Percentiles rank a stretch among this genome's conserved stretches.
Evolutionary conservation across 2,329 filamentous ascomycete species (phyloP).

Genomic region (Neopestalotiopsis sp.): DNA sequence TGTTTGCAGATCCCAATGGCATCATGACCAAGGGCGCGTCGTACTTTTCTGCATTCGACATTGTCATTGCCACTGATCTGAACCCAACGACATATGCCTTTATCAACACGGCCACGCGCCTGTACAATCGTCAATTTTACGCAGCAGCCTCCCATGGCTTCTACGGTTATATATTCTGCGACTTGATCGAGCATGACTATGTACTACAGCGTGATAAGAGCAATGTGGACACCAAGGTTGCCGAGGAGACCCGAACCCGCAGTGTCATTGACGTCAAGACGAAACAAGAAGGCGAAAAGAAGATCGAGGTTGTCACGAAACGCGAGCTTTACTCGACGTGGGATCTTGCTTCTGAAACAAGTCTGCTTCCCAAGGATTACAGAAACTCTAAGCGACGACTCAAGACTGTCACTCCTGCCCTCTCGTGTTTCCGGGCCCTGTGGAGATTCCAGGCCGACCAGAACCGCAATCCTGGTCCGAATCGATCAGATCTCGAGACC

Average conservation of each 20-base stretch:
- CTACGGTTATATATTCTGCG: constrained; percentile 94
- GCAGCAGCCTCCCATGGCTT: constrained; percentile 86
- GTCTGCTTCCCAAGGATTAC: constrained; percentile 74
- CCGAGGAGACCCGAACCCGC: constrained; percentile 78
- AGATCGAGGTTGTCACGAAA: constrained; percentile 87
- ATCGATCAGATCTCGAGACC: constrained; percentile 68
- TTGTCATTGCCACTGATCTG: constrained; percentile 90
- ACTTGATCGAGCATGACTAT: constrained; percentile 89
- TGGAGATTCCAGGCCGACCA: constrained; percentile 81
- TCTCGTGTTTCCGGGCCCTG: constrained; percentile 86
- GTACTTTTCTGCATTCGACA: constrained; percentile 81
- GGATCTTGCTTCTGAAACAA: constrained; percentile 79
- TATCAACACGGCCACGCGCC: constrained; percentile 85
- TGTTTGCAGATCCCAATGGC: constrained; percentile 72
- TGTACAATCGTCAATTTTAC: constrained; percentile 84
- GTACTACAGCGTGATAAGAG: constrained; percentile 84
- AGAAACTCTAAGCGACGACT: constrained; percentile 71
- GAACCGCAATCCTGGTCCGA: constrained; percentile 59
- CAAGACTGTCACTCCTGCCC: constrained; percentile 78
- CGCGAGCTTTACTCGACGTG: constrained; percentile 89
- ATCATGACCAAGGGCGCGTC: constrained; percentile 71
- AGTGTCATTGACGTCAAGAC: constrained; percentile 74
- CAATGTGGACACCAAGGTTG: constrained; percentile 68
- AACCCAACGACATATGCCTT: constrained; percentile 74
- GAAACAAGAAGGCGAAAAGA: constrained; percentile 72